These are phyloP conservation scores for Microthyrium microscopicum DNA, from an alignment of 2,329 filamentous ascomycete species.

Conservation along the genomic window DNA sequence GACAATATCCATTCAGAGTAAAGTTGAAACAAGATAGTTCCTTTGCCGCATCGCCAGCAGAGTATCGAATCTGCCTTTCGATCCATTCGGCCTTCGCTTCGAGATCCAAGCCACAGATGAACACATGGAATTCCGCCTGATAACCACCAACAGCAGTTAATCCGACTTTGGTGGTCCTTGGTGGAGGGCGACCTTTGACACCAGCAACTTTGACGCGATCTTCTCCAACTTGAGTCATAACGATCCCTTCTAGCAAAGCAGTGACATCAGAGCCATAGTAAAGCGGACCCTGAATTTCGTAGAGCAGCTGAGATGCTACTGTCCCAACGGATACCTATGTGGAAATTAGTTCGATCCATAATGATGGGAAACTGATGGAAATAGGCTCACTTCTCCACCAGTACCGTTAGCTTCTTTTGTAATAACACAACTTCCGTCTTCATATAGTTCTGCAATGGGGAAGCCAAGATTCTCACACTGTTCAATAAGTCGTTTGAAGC, in stretches of 20 bases:
- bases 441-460: slow-evolving; percentile 29
- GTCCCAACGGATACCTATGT: slow-evolving; percentile 7
- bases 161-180: slow-evolving; percentile 16
- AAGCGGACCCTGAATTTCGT: slow-evolving; percentile 23
- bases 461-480: slow-evolving; percentile 23
- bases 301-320: slow-evolving; percentile 17
- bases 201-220: slow-evolving; percentile 1
- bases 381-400: slow-evolving; percentile 18
- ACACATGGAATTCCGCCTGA: slow-evolving; percentile 9
- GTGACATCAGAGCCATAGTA: slow-evolving; percentile 21
- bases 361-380: neutral
- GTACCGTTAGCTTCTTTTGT: slow-evolving; percentile 26
- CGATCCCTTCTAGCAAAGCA: slow-evolving; percentile 13
- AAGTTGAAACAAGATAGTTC: slow-evolving; percentile 7
- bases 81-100: slow-evolving; percentile 14
- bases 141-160: slow-evolving; percentile 14
- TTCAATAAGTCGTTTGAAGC: slow-evolving; percentile 20
- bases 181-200: slow-evolving; percentile 16
- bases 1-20: slow-evolving; percentile 7
- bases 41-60: slow-evolving; percentile 7
- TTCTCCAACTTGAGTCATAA: slow-evolving; percentile 5
- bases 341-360: too few relatives aligned
- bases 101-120: slow-evolving; percentile 15
- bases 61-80: slow-evolving; percentile 12
- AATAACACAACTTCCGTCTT: slow-evolving; percentile 24